Evolutionary conservation across 2,329 filamentous ascomycete genomes (phyloP), one percentile per base, ranked within the genome.

Genomic region (Scedosporium boydii): DNA sequence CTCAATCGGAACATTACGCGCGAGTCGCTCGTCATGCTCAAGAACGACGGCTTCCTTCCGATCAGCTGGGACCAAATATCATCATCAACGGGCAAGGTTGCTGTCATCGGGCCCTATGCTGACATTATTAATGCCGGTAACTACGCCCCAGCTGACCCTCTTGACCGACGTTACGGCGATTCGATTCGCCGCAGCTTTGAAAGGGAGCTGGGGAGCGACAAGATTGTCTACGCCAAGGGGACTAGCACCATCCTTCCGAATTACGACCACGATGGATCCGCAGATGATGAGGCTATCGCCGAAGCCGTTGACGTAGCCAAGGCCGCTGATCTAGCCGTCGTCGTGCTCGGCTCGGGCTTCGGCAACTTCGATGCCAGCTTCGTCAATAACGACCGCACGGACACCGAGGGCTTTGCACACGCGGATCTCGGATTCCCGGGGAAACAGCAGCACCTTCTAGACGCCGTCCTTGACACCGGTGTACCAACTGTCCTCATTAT

Each of bases 371-470:
- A 69, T n/a, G 60, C 66, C 7, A 66, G 66, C 3, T 59, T 66
- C 1, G 64, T 70, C 41, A 67, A 64, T 38, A 69, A 64, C 42
- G 46, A 71, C 66, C 71, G 79, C 3, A 74, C 72, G 5, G 72
- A 74, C 23, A 68, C 68, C 53, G 72, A 74, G 63, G 69, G 69
- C 55, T 73, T 68, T 51, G 66, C 71, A 5, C 72, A 72, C 42
- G 68, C 71, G 0, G 67, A 71, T 21, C 67, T 74, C 4, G 68
- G 69, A 1, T 68, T 74, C 9, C 72, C 71, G 0, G 71, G 72
- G 2, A 64, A 69, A n/a, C 72, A 74, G 61, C 70, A 74, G 56
- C 63, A 72, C n/a, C 70, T 74, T 14, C 67, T 74, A 27, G 70
- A 73, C 34, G 70, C 71, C 0, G 68, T 74, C 1, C 67, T 73